Evolutionary conservation across 352 stramenopile genomes (phyloP).

Genomic region (Globisporangium radiosum): DNA sequence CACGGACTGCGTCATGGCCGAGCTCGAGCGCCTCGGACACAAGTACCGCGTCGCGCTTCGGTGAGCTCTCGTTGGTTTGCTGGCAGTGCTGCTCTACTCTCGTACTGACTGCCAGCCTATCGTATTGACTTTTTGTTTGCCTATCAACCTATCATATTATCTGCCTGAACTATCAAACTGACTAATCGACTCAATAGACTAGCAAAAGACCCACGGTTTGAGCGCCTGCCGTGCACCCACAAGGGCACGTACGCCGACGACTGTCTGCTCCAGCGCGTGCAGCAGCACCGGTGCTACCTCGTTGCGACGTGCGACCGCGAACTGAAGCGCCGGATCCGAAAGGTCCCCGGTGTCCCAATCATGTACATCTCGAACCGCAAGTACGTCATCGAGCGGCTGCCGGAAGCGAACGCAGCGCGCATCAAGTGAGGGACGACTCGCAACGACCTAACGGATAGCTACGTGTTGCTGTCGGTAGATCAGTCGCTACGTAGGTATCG

Average conservation of each 20-base stretch:
- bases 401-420: constrained; percentile 92
- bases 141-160: not conserved
- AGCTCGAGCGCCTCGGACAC: constrained; percentile 98
- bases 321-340: constrained; percentile 97
- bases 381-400: constrained; percentile 99
- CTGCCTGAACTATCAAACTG: not conserved
- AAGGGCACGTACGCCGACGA: constrained; percentile 99
- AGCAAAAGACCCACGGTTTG: constrained; percentile 97
- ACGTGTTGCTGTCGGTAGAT: constrained; percentile 5
- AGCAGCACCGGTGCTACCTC: constrained; percentile 98
- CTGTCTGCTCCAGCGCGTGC: constrained; percentile 90
- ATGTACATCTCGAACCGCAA: constrained; percentile 99
- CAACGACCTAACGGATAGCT: not conserved
- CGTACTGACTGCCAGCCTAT: not conserved
- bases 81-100: not conserved
- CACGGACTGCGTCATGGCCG: constrained; percentile 99
- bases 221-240: constrained; percentile 97
- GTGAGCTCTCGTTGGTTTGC: constrained; percentile 1
- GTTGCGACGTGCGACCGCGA: constrained; percentile 99
- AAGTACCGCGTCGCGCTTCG: constrained; percentile 94
- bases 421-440: constrained; percentile 53
- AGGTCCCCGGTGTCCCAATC: constrained; percentile 99
- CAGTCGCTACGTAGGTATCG: too few species aligned
- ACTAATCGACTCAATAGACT: constrained; percentile 30
- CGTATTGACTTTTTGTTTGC: too few species aligned